Percentiles rank a stretch among this genome's conserved stretches.
These are phyloP conservation scores for Arthromyces matolae DNA, from an alignment of 768 basidiomycete genomes.

Conservation along the genomic window DNA sequence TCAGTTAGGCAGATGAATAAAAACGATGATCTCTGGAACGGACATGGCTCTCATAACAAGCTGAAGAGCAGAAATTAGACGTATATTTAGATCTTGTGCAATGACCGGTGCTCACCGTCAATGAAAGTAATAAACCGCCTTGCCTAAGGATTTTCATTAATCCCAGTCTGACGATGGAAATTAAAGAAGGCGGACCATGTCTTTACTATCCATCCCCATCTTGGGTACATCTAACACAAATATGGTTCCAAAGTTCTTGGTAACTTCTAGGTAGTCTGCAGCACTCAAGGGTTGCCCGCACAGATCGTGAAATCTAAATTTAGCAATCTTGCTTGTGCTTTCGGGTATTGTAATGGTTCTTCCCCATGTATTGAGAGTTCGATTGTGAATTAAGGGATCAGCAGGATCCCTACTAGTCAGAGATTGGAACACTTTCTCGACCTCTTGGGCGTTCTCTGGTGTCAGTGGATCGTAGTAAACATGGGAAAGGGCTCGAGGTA, in stretches of 20 bases:
- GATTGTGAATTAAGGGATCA: constrained; percentile 56
- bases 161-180: neutral
- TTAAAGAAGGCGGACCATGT: constrained; percentile 51
- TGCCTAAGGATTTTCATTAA: constrained; percentile 44
- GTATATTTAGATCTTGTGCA: neutral
- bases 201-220: constrained; percentile 84
- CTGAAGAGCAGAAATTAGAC: constrained; percentile 31
- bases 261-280: constrained; percentile 94
- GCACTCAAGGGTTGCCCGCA: constrained; percentile 90
- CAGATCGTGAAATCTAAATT: constrained; percentile 81
- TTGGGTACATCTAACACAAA: constrained; percentile 87
- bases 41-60: constrained; percentile 91
- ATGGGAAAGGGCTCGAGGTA: constrained; percentile 89
- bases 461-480: constrained; percentile 88
- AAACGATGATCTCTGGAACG: constrained; percentile 3
- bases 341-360: constrained; percentile 76
- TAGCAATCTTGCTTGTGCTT: constrained; percentile 75
- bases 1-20: neutral
- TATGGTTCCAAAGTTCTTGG: constrained; percentile 80
- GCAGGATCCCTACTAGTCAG: constrained; percentile 51
- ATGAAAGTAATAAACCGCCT: constrained; percentile 97
- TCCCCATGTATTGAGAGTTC: constrained; percentile 85
- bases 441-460: constrained; percentile 58
- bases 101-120: constrained; percentile 56
- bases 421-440: constrained; percentile 81